A percentile compares a stretch with the other conserved stretches of the same genome.
These are phyloP conservation scores for Sugiyamaella qingdaonensis DNA, from an alignment of 805 yeast genomes.

Conservation along the genomic window DNA sequence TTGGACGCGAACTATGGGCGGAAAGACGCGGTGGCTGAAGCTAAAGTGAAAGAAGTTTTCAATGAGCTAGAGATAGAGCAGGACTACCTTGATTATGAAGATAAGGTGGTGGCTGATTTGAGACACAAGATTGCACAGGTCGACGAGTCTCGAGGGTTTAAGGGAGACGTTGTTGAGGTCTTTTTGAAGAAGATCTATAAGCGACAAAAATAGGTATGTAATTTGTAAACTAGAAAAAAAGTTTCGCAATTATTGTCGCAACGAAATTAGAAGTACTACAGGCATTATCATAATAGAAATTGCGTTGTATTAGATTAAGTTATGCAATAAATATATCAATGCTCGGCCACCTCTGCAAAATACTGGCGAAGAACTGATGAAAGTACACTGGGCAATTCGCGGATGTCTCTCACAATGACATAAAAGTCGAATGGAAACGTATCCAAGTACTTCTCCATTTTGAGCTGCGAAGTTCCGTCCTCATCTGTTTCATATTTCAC, in stretches of 20 bases:
- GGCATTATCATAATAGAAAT: neutral
- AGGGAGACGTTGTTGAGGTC: constrained; percentile 73
- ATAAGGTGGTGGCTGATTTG: constrained; percentile 61
- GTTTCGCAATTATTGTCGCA: neutral
- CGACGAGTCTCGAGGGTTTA: constrained; percentile 93
- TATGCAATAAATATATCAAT: neutral
- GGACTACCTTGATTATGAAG: constrained; percentile 79
- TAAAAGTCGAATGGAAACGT: constrained; percentile 96
- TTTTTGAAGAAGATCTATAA: constrained; percentile 91
- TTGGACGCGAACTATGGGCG: constrained; percentile 89
- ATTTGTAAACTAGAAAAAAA: neutral
- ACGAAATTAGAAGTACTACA: neutral
- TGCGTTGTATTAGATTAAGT: too few species aligned
- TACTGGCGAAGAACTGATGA: constrained; percentile 87
- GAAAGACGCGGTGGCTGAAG: constrained; percentile 67
- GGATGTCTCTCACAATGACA: constrained; percentile 85
- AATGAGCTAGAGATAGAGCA: constrained; percentile 65
- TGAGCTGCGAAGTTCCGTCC: constrained; percentile 63
- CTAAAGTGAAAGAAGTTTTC: constrained; percentile 67
- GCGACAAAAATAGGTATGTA: constrained; percentile 63
- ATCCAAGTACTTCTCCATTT: constrained; percentile 82
- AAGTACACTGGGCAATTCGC: constrained; percentile 87
- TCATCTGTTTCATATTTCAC: constrained; percentile 68
- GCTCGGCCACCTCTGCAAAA: constrained; percentile 64
- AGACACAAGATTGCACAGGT: constrained; percentile 58